Base-by-base conservation (phyloP, 768 basidiomycete species). In the Amanita thiersii region DNA sequence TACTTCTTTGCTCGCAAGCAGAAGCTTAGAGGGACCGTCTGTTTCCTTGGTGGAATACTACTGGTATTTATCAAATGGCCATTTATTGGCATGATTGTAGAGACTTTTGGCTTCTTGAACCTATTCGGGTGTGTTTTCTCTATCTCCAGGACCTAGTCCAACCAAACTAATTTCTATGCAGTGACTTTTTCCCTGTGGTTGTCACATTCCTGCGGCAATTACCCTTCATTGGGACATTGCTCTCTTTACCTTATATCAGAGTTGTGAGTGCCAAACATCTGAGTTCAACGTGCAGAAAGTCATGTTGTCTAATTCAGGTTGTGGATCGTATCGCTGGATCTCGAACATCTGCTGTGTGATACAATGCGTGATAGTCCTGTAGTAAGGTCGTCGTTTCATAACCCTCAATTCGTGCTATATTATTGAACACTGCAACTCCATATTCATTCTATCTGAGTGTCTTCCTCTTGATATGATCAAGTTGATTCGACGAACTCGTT, bases 171-270 rank as follows among this genome's bases (percentile, higher is more conserved):
- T 34, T 43, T 34, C 36, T 25, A 23, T 48, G 34, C 64, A 98
- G 94, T 33, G 94, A 97, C 64, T 99, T 99, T 72, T 98, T 98
- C 77, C 96, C 96, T 4, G 96, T 98, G 46, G 84, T 99, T 42
- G 69, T 99, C 37, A 92, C 90, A n/a, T 97, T 98, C 72, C 64
- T 98, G 48, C 76, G 93, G 43, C 94, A 97, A 64, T 59, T 98
- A 34, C 94, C 96, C 3, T 80, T 96, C 49, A 73, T 99, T 43
- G 94, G 96, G 19, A 88, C 80, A 0, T 60, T 87, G 47, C 63
- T 99, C 36, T 84, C 86, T 3, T 56, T 98, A 48, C 93, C 96
- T 1, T 93, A 87, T 57, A 80, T 98, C 53, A 70, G 86, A 55
- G 71, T 73, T 43, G 94, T 96, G 57, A 64, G 79, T 67, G n/a